Evolutionary conservation across 495 filamentous ascomycete genomes (phyloP), one percentile per base, ranked within the genome.

Genomic region (Melanomma pulvis-pyrius): DNA sequence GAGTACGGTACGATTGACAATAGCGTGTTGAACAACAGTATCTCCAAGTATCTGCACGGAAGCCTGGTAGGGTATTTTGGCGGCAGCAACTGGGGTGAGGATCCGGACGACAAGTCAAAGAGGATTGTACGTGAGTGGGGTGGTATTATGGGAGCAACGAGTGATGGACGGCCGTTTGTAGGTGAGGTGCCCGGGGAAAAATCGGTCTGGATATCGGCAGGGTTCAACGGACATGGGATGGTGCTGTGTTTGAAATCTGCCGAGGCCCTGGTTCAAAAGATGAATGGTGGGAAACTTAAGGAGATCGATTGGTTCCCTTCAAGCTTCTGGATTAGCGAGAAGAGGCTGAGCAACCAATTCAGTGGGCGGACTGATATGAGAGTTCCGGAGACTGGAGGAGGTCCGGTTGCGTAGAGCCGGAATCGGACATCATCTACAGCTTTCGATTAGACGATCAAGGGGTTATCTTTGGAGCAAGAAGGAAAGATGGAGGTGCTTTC

Each of bases 151-250:
- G 85, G 84, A 0, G 81, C 79, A 25, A 82, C 76, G 19, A 78
- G 80, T 0, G 84, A 88, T 65, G 84, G 81, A 12, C 76, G 82
- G 24, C 86, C 86, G 0, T 81, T 85, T 63, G 82, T 88, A 2
- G 77, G 77, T n/a, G 44, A 56, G 22, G 34, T 77, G 32, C 71
- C 74, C 5, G 72, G 65, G 56, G 73, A 76, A 50, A 70, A 76
- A 39, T 78, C 76, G 1, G 57, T 86, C 25, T 87, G 84, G 84
- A 73, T 83, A 12, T 76, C 74, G 41, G 77, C 74, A 1, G 75
- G 78, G 21, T 88, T 87, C 61, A 82, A 87, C 68, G 85, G 85
- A 1, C 82, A 87, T 73, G 85, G 85, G 0, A 88, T 80, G 77
- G 85, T 85, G 6, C 65, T 85, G 34, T 85, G 82, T 49, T 82